These are phyloP conservation scores for Amanita jacksonii DNA, from an alignment of 768 basidiomycete genomes.

Conservation along the genomic window DNA sequence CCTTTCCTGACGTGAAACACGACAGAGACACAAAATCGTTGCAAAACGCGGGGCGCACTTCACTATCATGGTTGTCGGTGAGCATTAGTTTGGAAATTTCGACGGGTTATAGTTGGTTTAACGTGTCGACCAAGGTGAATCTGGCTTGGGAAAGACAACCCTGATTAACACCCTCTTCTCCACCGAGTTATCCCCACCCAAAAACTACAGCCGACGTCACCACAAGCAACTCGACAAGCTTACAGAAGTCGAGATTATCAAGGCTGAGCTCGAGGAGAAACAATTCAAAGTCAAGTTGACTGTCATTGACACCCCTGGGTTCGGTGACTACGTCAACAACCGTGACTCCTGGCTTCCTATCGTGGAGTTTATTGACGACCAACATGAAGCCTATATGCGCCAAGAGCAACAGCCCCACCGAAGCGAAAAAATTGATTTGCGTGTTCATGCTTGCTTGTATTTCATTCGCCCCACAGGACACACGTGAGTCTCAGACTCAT, in stretches of 20 bases:
- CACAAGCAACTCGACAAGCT: slow-evolving; percentile 97
- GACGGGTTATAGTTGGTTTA: slow-evolving; percentile 6
- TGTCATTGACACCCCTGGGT: slow-evolving; percentile 98
- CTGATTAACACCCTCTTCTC: slow-evolving; percentile 99
- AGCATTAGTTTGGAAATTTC: slow-evolving; percentile 19
- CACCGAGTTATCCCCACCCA: slow-evolving; percentile 85
- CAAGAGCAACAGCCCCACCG: slow-evolving; percentile 99
- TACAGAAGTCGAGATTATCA: slow-evolving; percentile 98
- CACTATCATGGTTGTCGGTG: slow-evolving; percentile 99
- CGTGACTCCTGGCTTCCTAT: slow-evolving; percentile 97
- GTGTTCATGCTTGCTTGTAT: slow-evolving; percentile 95
- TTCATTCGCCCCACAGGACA: slow-evolving; percentile 96
- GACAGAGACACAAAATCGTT: slow-evolving; percentile 96
- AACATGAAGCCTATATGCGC: slow-evolving; percentile 91
- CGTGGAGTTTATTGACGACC: slow-evolving; percentile 96
- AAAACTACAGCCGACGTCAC: slow-evolving; percentile 85
- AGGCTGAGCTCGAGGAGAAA: slow-evolving; percentile 98
- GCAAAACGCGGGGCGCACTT: slow-evolving; percentile 96
- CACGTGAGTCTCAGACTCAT: slow-evolving; percentile 51
- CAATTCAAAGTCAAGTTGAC: slow-evolving; percentile 99
- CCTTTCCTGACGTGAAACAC: slow-evolving; percentile 16
- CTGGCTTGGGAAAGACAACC: slow-evolving; percentile 94
- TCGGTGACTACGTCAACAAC: slow-evolving; percentile 99
- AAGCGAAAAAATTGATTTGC: slow-evolving; percentile 85
- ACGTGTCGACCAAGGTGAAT: slow-evolving; percentile 58